These are phyloP conservation scores for Coniophora puteana DNA, from an alignment of 1,284 basidiomycete genomes.

Conservation along the genomic window DNA sequence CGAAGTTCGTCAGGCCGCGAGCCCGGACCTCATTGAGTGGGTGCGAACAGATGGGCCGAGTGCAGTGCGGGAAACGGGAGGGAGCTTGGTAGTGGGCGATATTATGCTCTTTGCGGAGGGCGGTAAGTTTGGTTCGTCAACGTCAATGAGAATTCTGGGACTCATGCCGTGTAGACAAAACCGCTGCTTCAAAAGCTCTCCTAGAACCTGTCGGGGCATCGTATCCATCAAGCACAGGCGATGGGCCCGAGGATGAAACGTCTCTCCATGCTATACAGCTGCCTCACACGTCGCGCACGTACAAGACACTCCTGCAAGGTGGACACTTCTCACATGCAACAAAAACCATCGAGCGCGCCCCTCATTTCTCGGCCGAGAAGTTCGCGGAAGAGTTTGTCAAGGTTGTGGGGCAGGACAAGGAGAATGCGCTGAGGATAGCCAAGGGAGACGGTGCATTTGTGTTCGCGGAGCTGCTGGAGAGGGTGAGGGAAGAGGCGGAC, in stretches of 20 bases:
- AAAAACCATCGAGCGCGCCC: slow-evolving; percentile 43
- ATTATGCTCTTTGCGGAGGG: slow-evolving; percentile 80
- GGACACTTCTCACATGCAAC: slow-evolving; percentile 76
- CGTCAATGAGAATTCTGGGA: slow-evolving; percentile 2
- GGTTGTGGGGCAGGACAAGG: slow-evolving; percentile 51
- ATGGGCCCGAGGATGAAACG: slow-evolving; percentile 34
- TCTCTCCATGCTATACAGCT: slow-evolving; percentile 71
- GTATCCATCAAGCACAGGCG: too few relatives aligned
- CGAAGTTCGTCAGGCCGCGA: slow-evolving; percentile 70
- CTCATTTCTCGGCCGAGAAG: slow-evolving; percentile 47
- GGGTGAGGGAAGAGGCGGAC: slow-evolving; percentile 43
- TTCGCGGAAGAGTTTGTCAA: slow-evolving; percentile 62
- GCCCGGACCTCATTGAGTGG: slow-evolving; percentile 65
- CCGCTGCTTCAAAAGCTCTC: slow-evolving; percentile 54
- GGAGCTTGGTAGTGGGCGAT: slow-evolving; percentile 73
- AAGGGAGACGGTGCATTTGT: slow-evolving; percentile 73
- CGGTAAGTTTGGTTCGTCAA: slow-evolving; percentile 43
- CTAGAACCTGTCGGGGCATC: slow-evolving; percentile 49
- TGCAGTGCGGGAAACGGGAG: slow-evolving; percentile 70
- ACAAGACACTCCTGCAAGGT: slow-evolving; percentile 86
- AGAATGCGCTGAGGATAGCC: slow-evolving; percentile 62
- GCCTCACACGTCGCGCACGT: slow-evolving; percentile 75
- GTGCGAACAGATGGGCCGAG: slow-evolving; percentile 55
- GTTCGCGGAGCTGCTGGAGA: slow-evolving; percentile 71
- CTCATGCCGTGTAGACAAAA: slow-evolving; percentile 56